Evolutionary conservation across 2,329 filamentous ascomycete genomes (phyloP).

Genomic region (Aspergillus quadrilineatus): DNA sequence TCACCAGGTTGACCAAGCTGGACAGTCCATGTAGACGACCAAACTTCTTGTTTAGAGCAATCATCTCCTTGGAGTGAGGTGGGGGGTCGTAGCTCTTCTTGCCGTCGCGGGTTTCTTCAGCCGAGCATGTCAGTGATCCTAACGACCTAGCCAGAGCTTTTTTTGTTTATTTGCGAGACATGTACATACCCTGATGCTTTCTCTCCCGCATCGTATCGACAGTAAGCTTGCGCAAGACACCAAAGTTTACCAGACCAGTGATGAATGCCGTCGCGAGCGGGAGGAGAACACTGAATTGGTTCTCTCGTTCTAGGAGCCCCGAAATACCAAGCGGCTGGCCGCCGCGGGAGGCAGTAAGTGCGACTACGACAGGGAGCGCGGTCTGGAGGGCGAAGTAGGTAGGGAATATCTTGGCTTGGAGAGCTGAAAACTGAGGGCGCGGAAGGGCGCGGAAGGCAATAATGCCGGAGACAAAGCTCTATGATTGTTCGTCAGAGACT

Average conservation of each 20-base stretch:
- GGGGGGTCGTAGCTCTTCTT: conserved; percentile 79
- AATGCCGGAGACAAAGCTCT: conserved; percentile 74
- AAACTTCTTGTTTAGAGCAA: conserved; percentile 74
- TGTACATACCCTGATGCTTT: conserved; percentile 69
- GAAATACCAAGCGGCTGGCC: conserved; percentile 29
- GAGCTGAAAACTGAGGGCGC: conserved; percentile 73
- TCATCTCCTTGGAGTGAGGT: conserved; percentile 83
- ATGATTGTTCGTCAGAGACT: conserved; percentile 3
- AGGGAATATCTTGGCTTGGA: conserved; percentile 75
- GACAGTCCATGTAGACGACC: conserved; percentile 77
- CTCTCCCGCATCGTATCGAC: conserved; percentile 71
- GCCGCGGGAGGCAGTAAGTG: conserved; percentile 74
- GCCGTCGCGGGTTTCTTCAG: conserved; percentile 74
- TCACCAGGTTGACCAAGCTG: conserved; percentile 72
- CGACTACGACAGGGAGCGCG: conserved; percentile 67
- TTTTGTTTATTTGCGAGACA: background rate
- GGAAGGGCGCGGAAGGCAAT: conserved; percentile 75
- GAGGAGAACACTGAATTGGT: conserved; percentile 63
- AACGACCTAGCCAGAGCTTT: background rate
- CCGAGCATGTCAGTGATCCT: background rate
- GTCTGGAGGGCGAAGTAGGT: conserved; percentile 87
- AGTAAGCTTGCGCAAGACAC: conserved; percentile 72
- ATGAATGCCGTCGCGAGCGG: conserved; percentile 70
- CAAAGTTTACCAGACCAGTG: conserved; percentile 69
- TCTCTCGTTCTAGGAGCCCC: conserved; percentile 51